A percentile compares a stretch with the other conserved stretches of the same genome.
These are phyloP conservation scores for Ophiostoma tasmaniense DNA, from an alignment of 2,329 filamentous ascomycete genomes.

Conservation along the genomic window DNA sequence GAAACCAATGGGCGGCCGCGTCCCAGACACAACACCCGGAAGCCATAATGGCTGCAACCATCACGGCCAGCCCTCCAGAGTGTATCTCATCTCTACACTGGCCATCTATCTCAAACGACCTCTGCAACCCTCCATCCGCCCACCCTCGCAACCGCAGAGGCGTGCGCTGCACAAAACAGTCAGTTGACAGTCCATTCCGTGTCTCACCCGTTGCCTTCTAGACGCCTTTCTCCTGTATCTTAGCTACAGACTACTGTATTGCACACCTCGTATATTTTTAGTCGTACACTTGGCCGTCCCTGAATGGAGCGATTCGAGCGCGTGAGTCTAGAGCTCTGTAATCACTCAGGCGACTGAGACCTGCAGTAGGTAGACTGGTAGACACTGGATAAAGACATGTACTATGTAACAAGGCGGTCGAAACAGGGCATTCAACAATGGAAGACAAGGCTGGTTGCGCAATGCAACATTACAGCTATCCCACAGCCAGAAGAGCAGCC, in stretches of 20 bases:
- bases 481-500: not conserved
- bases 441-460: not conserved
- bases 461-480: not conserved
- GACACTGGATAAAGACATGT: no score
- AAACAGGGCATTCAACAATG: not conserved
- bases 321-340: not conserved
- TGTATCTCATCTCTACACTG: no score
- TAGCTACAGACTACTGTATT: no score
- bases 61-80: no score
- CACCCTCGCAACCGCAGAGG: not conserved
- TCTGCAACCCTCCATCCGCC: not conserved
- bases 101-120: not conserved
- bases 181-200: slow-evolving; percentile 4
- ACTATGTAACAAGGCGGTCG: not conserved
- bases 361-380: not conserved
- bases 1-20: not conserved
- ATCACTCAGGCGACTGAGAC: not conserved
- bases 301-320: not conserved
- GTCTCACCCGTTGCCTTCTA: not conserved
- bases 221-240: not conserved
- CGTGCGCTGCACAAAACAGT: not conserved
- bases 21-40: not conserved
- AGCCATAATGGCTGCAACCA: not conserved
- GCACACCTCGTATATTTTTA: not conserved
- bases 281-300: slow-evolving; percentile 1